phyloP scores from a whole-genome alignment of 2,329 filamentous ascomycete species.

The Colletotrichum tanaceti region DNA sequence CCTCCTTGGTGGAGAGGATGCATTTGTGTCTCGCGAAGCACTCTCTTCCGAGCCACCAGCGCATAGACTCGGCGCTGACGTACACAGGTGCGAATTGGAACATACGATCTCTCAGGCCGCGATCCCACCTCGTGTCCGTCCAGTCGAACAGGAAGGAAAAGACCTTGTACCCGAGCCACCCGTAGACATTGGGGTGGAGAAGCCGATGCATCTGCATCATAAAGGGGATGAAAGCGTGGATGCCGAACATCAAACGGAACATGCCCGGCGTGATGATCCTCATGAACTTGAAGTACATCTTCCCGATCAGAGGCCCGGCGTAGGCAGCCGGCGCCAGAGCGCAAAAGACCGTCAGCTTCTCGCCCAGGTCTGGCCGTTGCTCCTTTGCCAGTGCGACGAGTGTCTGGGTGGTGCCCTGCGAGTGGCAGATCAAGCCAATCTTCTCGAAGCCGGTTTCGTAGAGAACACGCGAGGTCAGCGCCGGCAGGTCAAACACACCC shows the following conservation, averaged over 20 bases:
- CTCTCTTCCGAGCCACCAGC: conserved; percentile 93
- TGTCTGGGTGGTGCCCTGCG: conserved; percentile 90
- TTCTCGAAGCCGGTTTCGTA: conserved; percentile 85
- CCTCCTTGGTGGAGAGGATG: conserved; percentile 82
- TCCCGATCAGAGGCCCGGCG: conserved; percentile 85
- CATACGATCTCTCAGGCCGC: conserved; percentile 80
- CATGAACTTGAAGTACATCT: conserved; percentile 94
- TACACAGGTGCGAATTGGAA: conserved; percentile 95
- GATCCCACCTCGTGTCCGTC: conserved; percentile 87
- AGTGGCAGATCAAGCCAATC: conserved; percentile 86
- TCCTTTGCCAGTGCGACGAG: conserved; percentile 90
- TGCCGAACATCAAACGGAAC: conserved; percentile 87
- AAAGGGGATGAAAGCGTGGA: conserved; percentile 91
- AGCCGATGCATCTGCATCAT: conserved; percentile 87
- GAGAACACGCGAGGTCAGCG: conserved; percentile 82
- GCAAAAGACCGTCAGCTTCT: conserved; percentile 89
- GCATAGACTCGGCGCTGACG: conserved; percentile 88
- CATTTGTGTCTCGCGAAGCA: conserved; percentile 85
- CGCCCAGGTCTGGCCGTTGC: conserved; percentile 85
- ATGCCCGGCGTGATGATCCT: conserved; percentile 78
- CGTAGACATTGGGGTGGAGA: conserved; percentile 76
- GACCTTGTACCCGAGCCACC: conserved; percentile 85
- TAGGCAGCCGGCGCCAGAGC: conserved; percentile 91
- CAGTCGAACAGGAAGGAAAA: conserved; percentile 92
- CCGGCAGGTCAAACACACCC: conserved; percentile 88